Base-by-base conservation (phyloP, 2,329 filamentous ascomycete genomes). In the Ramularia collo-cygni region DNA sequence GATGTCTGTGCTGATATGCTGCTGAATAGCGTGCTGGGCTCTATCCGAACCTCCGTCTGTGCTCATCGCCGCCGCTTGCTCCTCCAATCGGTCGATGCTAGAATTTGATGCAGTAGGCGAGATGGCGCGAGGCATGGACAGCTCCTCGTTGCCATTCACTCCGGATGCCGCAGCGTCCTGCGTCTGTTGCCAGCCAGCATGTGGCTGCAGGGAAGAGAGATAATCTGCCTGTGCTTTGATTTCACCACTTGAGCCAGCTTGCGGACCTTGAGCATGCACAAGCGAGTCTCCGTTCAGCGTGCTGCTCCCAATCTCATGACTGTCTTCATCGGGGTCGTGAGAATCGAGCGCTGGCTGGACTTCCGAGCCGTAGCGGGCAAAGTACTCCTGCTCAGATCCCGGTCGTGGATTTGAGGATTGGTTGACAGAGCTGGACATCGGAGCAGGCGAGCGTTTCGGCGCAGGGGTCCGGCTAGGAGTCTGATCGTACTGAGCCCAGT, bases 311-410 rank as follows among this genome's bases (percentile, higher is more conserved):
- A 58, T 50, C 10, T 65, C 68, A 2, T 69, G 56, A 30, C 67
- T 58, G 35, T 74, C 79, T 64, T 87, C 83, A 52, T 87, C 82
- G n/a, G 84, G 84, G 50, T 89, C 84, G 59, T 89, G 79, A 40
- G 77, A 78, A 61, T 90, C 85, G 70, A 90, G 78, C 21, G 84
- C 84, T 2, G 85, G 83, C 58, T 90, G 85, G 7, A 90, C 83
- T 47, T 76, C 70, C n/a, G 57, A 55, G 52, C 83, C 80, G 60
- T 92, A 90, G 57, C 82, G 79, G 13, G 81, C 77, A 60, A 78
- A 90, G 61, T 90, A 90, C 30, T 79, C 79, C 33, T 82, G 76
- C 46, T 89, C 84, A 36, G 72, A 58, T 14, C 36, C 15, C 9
- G 47, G 47, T 16, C 31, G 31, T 10, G 16, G 16, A 16, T 16